Evolutionary conservation across 2,329 filamentous ascomycete species (phyloP), one percentile per base, ranked within the genome.

Genomic region (Lachnellula cervina): DNA sequence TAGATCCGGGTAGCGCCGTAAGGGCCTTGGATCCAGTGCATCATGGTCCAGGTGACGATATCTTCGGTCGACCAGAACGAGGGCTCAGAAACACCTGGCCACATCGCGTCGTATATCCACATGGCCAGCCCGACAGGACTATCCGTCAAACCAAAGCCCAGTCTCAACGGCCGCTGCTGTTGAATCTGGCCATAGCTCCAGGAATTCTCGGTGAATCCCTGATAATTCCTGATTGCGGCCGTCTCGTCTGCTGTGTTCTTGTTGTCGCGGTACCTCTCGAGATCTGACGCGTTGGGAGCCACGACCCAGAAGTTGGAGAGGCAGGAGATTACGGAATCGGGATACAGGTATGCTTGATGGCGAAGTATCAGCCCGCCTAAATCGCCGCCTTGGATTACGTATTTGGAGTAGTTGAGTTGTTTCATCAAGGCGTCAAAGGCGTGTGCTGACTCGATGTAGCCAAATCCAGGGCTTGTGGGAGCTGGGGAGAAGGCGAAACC

Each of bases 401-500:
- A 58, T 44, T 57, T 58, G 9, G 40, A 14, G 47, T 57, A 77
- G 0, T 71, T 71, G 5, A 77, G 72, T 21, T 68, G 59, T 1
- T 67, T 51, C 75, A 77, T 77, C 5, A 77, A 60, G 8, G 61
- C 62, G 55, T 75, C 57, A 56, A 72, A 72, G 1, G 66, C 65
- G 5, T 67, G 59, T 0, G 68, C 72, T 7, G 65, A 63, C 32
- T 72, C 64, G 2, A 52, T 49, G 2, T 65, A 60, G 2, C 62
- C 67, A 28, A 76, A 69, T 0, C 82, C 82, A 13, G 50, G 17
- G 16, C 37, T 23, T 3, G 0, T 59, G 3, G 68, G 65, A 21
- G 64, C 60, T 4, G 68, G 66, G 1, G 72, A 75, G 61, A 77
- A 78, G 11, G 71, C 76, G 56, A 70, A 79, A 19, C 74, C 75